Evolutionary conservation across 805 yeast genomes (phyloP).

Genomic region (Metschnikowia anglica): DNA sequence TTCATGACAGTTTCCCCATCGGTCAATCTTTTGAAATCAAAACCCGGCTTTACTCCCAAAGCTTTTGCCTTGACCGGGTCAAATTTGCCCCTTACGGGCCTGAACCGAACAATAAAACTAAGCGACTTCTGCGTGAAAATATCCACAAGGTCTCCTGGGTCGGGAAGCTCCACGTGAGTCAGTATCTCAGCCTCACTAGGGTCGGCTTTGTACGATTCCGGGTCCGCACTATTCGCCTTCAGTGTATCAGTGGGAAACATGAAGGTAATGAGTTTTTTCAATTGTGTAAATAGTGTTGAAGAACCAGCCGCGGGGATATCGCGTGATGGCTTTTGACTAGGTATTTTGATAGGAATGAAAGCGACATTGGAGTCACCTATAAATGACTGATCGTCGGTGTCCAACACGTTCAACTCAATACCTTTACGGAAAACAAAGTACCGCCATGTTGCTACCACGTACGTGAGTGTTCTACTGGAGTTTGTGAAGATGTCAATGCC

Average conservation of each 20-base stretch:
- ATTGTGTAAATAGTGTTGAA: constrained; percentile 14
- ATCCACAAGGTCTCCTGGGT: constrained; percentile 23
- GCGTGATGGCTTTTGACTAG: constrained; percentile 2
- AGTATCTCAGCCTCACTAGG: constrained; percentile 39
- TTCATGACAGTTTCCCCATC: constrained; percentile 57
- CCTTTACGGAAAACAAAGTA: constrained; percentile 82
- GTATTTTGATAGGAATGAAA: constrained; percentile 39
- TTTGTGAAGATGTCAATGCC: constrained; percentile 54
- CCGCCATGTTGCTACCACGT: constrained; percentile 78
- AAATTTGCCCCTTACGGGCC: constrained; percentile 76
- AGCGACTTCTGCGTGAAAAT: constrained; percentile 48
- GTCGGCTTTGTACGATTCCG: constrained; percentile 38
- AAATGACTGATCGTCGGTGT: constrained; percentile 29
- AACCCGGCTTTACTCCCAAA: constrained; percentile 69
- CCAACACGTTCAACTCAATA: constrained; percentile 45
- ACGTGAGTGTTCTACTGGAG: constrained; percentile 33
- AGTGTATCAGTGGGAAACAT: constrained; percentile 60
- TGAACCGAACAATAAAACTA: constrained; percentile 65
- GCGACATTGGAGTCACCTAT: constrained; percentile 39
- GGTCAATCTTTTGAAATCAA: constrained; percentile 56
- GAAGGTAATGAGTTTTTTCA: constrained; percentile 41
- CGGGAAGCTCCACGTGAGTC: constrained; percentile 37
- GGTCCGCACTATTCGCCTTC: constrained; percentile 37
- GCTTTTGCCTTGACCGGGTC: constrained; percentile 60
- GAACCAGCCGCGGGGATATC: not conserved